Conservation (phyloP, 2,329 filamentous ascomycete genomes). For the Ceratocystis colombiana region DNA sequence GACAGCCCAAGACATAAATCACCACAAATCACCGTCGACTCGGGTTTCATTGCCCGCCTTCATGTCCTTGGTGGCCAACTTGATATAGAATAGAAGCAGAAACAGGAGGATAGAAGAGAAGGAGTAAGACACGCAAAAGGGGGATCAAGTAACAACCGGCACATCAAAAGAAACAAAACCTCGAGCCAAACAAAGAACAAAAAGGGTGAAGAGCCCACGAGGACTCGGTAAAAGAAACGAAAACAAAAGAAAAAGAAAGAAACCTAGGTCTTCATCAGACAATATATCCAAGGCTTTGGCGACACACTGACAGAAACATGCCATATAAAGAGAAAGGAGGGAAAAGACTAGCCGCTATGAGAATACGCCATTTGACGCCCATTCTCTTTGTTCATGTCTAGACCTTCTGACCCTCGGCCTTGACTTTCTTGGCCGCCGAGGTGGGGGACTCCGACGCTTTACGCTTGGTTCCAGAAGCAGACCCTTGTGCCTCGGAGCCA, state of each 20-base stretch:
- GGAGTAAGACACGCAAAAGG: slow-evolving; percentile 21
- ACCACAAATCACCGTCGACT: no score
- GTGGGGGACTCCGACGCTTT: slow-evolving; percentile 46
- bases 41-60: no score
- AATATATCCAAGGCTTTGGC: not conserved
- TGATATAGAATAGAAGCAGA: not conserved
- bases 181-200: slow-evolving; percentile 14
- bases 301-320: not conserved
- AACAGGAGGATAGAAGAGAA: not conserved
- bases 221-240: slow-evolving; percentile 19
- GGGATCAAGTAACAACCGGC: slow-evolving; percentile 18
- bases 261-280: slow-evolving; percentile 22
- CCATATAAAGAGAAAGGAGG: not conserved
- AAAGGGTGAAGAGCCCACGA: slow-evolving; percentile 3
- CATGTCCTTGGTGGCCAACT: no score
- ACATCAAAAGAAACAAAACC: slow-evolving; percentile 12
- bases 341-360: not conserved
- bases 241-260: slow-evolving; percentile 23
- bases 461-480: slow-evolving; percentile 44
- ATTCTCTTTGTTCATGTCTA: slow-evolving; percentile 27
- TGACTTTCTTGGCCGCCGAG: slow-evolving; percentile 48
- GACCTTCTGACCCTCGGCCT: slow-evolving; percentile 38
- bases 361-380: not conserved
- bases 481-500: slow-evolving; percentile 28
- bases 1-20: no score